Evolutionary conservation across 192 early-diverging fungal genomes (phyloP).

Genomic region (Phlyctochytrium bullatum): DNA sequence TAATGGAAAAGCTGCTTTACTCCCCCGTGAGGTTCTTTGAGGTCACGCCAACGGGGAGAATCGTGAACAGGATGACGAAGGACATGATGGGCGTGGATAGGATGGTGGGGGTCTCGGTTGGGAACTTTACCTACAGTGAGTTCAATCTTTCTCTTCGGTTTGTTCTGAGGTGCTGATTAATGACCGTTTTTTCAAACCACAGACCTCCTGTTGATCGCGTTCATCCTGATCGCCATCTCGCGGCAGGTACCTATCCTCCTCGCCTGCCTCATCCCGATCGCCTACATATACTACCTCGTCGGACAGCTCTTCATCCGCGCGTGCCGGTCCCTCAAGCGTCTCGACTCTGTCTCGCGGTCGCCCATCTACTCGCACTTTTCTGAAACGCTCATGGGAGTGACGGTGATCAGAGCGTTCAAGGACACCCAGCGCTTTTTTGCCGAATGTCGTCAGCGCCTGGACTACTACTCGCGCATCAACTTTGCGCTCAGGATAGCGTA

Average conservation of each 20-base stretch:
- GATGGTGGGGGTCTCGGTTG: too few species aligned
- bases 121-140: constrained; percentile 3
- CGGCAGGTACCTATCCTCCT: constrained; percentile 1
- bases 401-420: constrained; percentile 11
- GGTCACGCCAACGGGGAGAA: constrained; percentile 69
- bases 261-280: not conserved
- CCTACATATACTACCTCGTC: constrained; percentile 36
- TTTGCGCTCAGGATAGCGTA: constrained; percentile 18
- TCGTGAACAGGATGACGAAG: constrained; percentile 79
- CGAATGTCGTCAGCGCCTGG: constrained; percentile 11
- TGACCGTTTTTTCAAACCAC: constrained; percentile 3
- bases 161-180: constrained; percentile 15
- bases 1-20: constrained; percentile 33
- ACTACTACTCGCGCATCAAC: constrained; percentile 21
- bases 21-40: constrained; percentile 61
- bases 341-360: constrained; percentile 49
- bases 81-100: constrained; percentile 69
- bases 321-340: constrained; percentile 44
- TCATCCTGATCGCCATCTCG: not conserved
- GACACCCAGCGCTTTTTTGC: constrained; percentile 1
- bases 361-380: constrained; percentile 70
- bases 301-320: constrained; percentile 54
- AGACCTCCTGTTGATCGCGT: not conserved
- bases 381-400: constrained; percentile 52
- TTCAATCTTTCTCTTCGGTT: constrained; percentile 8